Evolutionary conservation across 2,329 filamentous ascomycete species (phyloP).

Genomic region (Cordyceps fumosorosea): DNA sequence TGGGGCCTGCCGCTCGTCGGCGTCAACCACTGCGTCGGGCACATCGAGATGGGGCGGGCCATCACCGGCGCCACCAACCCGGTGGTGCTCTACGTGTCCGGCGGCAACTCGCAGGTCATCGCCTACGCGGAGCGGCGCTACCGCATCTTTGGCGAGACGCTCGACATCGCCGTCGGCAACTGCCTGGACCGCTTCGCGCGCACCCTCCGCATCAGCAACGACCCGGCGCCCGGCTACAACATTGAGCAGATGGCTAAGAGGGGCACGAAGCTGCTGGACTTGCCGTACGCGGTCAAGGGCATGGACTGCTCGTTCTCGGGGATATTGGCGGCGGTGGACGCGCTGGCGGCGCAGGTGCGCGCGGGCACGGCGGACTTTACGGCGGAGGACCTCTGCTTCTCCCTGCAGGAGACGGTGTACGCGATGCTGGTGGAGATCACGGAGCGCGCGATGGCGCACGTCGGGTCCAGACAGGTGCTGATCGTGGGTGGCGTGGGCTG

Average conservation of each 20-base stretch:
- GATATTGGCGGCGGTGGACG: conserved; percentile 77
- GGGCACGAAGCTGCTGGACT: conserved; percentile 67
- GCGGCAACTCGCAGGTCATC: conserved; percentile 96
- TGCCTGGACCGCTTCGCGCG: conserved; percentile 94
- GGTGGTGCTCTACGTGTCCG: conserved; percentile 90
- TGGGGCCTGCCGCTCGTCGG: conserved; percentile 88
- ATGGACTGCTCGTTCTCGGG: conserved; percentile 98
- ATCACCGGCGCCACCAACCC: conserved; percentile 89
- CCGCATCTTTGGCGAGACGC: conserved; percentile 94
- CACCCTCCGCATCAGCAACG: conserved; percentile 85
- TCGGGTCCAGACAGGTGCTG: conserved; percentile 81
- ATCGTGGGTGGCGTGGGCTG: conserved; percentile 95
- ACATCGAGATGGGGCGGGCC: conserved; percentile 95
- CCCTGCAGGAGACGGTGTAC: conserved; percentile 88
- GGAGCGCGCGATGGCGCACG: conserved; percentile 96
- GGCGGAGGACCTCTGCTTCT: conserved; percentile 83
- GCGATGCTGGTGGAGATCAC: conserved; percentile 99
- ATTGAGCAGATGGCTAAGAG: conserved; percentile 87
- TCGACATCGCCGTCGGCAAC: conserved; percentile 97
- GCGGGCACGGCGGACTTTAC: conserved; percentile 55
- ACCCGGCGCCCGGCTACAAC: conserved; percentile 95
- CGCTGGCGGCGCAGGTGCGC: conserved; percentile 63
- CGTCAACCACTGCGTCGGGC: conserved; percentile 96
- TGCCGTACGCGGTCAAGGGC: conserved; percentile 94
- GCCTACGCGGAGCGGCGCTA: conserved; percentile 93